These are phyloP conservation scores for Chalciporus piperatus DNA, from an alignment of 768 basidiomycete species.

Conservation along the genomic window DNA sequence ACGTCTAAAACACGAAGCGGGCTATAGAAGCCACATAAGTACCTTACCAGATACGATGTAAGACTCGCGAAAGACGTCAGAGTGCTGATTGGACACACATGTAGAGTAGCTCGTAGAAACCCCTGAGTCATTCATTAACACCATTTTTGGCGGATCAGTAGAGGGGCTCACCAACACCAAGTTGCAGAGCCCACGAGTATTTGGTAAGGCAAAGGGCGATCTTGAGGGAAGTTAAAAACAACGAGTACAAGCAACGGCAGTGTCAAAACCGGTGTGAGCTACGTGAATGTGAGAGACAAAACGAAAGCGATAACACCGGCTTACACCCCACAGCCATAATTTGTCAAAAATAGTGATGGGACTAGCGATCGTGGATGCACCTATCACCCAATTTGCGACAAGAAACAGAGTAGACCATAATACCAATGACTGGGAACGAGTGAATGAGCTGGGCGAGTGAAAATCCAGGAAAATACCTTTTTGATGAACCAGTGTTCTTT, in stretches of 20 bases:
- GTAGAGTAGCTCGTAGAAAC: slow-evolving; percentile 55
- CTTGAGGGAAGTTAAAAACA: slow-evolving; percentile 69
- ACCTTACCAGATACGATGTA: slow-evolving; percentile 25
- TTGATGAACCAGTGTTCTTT: slow-evolving; percentile 74
- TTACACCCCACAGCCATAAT: slow-evolving; percentile 56
- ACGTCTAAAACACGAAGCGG: slow-evolving; percentile 37
- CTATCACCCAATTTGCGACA: slow-evolving; percentile 67
- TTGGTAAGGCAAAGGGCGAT: slow-evolving; percentile 60
- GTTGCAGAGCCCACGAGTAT: slow-evolving; percentile 51
- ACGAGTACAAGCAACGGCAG: slow-evolving; percentile 65
- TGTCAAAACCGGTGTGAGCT: slow-evolving; percentile 59
- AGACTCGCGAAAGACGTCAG: slow-evolving; percentile 8
- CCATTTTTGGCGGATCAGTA: not conserved
- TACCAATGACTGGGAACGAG: slow-evolving; percentile 43
- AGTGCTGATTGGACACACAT: slow-evolving; percentile 30
- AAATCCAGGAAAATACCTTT: slow-evolving; percentile 37
- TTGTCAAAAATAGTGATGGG: slow-evolving; percentile 51
- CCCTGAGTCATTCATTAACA: slow-evolving; percentile 36
- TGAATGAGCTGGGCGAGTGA: slow-evolving; percentile 2
- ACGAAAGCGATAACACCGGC: slow-evolving; percentile 21
- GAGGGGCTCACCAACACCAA: slow-evolving; percentile 56
- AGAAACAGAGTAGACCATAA: slow-evolving; percentile 64
- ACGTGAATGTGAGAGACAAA: not conserved
- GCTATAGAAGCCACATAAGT: slow-evolving; percentile 43
- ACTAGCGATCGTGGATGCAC: slow-evolving; percentile 46